Percentiles rank a stretch among this genome's conserved stretches.
phyloP scores from a whole-genome alignment of 768 basidiomycete species.

The Rhizopogon roseolus region DNA sequence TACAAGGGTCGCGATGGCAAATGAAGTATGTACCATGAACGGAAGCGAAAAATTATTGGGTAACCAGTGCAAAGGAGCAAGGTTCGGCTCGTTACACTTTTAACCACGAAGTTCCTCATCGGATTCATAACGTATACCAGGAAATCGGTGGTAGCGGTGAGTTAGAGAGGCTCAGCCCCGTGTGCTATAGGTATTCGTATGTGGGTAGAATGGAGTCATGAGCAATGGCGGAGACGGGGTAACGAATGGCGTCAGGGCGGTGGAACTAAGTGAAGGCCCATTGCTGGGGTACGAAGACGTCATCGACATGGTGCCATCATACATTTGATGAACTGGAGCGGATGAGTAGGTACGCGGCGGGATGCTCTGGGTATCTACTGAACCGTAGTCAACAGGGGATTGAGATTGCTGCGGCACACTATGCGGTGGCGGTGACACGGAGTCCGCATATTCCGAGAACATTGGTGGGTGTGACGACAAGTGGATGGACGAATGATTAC shows the following conservation, averaged over 20 bases:
- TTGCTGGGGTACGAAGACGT: slow-evolving; percentile 8
- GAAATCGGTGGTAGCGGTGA: slow-evolving; percentile 8
- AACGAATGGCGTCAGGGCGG: slow-evolving; percentile 8
- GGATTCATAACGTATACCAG: slow-evolving; percentile 11
- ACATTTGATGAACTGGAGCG: slow-evolving; percentile 12
- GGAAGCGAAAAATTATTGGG: slow-evolving; percentile 1
- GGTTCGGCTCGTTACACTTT: slow-evolving; percentile 4
- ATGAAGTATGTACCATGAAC: slow-evolving; percentile 18
- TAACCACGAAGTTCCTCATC: slow-evolving; percentile 7
- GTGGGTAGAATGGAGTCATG: slow-evolving; percentile 27
- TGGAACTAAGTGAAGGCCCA: slow-evolving; percentile 4
- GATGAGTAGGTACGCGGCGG: slow-evolving; percentile 16
- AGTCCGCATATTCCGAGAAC: slow-evolving; percentile 13
- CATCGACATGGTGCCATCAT: slow-evolving; percentile 8
- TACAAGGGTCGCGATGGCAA: neutral
- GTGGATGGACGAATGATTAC: slow-evolving; percentile 2
- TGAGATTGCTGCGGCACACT: slow-evolving; percentile 9
- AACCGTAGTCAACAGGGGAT: slow-evolving; percentile 4
- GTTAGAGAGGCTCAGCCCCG: slow-evolving; percentile 5
- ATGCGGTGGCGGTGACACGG: slow-evolving; percentile 1
- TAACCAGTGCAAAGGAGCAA: slow-evolving; percentile 3
- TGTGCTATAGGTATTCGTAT: slow-evolving; percentile 4
- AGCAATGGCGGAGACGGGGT: slow-evolving; percentile 21
- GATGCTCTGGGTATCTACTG: slow-evolving; percentile 8
- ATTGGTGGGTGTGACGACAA: slow-evolving; percentile 8